Percentiles rank a stretch among this genome's conserved stretches.
Evolutionary conservation across 1,284 basidiomycete species (phyloP).

Genomic region (Cerrena zonata): DNA sequence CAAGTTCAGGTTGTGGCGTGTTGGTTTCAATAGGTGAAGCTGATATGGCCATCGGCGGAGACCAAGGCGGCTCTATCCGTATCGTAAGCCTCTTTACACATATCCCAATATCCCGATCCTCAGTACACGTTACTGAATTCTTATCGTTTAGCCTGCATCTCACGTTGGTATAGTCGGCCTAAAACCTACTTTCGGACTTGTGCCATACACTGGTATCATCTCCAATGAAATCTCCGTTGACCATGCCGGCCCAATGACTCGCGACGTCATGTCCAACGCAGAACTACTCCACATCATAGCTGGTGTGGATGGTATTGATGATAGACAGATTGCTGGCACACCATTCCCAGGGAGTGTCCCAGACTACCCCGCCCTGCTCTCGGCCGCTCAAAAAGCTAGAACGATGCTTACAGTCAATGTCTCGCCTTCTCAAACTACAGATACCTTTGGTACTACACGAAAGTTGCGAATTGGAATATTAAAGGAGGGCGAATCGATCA

Average conservation of each 20-base stretch:
- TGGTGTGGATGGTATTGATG: conserved; percentile 43
- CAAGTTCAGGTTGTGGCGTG: no score
- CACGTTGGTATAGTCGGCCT: conserved; percentile 44
- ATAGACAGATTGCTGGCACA: conserved; percentile 37
- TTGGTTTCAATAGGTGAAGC: no score
- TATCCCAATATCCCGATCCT: no score
- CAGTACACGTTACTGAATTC: neutral
- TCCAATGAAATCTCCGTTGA: conserved; percentile 37
- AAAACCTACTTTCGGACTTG: conserved; percentile 44
- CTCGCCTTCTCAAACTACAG: conserved; percentile 16
- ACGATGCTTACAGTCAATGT: conserved; percentile 14
- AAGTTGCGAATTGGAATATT: no score
- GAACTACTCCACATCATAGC: conserved; percentile 40
- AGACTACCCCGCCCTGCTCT: conserved; percentile 29
- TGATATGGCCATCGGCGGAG: no score
- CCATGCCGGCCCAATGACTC: conserved; percentile 35
- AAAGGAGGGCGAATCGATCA: no score
- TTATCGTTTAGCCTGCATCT: conserved; percentile 29
- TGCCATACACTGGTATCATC: conserved; percentile 44
- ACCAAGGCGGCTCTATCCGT: no score
- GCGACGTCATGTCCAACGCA: conserved; percentile 40
- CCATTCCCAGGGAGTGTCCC: conserved; percentile 35
- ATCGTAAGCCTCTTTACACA: conserved; percentile 20
- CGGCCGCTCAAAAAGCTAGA: conserved; percentile 13
- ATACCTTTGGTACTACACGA: conserved; percentile 3